Percentiles rank a stretch among this genome's conserved stretches.
These are phyloP conservation scores for Lentinula detonsa DNA, from an alignment of 768 basidiomycete species.

Conservation along the genomic window DNA sequence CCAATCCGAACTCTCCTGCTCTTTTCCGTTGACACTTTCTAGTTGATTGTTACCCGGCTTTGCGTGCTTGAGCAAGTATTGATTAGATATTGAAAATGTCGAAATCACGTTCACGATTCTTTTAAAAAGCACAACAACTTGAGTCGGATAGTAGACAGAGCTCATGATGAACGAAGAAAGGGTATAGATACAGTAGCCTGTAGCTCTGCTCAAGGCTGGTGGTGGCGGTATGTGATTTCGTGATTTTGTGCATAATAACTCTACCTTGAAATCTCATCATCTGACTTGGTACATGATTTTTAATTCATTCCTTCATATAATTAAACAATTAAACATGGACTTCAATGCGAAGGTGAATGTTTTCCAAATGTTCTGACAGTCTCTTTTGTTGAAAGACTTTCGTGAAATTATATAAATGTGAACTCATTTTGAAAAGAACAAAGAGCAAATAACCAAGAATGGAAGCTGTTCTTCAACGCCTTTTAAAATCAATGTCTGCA, in stretches of 20 bases:
- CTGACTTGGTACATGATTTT: no score
- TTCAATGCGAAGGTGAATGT: neutral
- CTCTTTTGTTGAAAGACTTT: neutral
- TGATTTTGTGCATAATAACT: neutral
- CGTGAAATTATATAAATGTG: neutral
- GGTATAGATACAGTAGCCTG: neutral
- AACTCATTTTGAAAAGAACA: neutral
- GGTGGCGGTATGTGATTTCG: neutral
- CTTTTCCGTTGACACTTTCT: slow-evolving; percentile 3
- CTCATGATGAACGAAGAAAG: slow-evolving; percentile 25
- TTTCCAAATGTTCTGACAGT: neutral
- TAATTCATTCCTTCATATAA: no score
- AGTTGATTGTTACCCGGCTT: slow-evolving; percentile 2
- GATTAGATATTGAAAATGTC: slow-evolving; percentile 62
- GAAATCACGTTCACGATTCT: slow-evolving; percentile 66
- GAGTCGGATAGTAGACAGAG: slow-evolving; percentile 45
- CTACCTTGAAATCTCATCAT: no score
- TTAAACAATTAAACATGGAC: no score
- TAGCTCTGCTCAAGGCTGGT: neutral
- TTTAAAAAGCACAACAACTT: slow-evolving; percentile 55
- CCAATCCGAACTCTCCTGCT: neutral
- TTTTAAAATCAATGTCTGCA: neutral
- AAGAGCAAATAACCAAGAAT: neutral
- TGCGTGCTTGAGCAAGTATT: slow-evolving; percentile 39
- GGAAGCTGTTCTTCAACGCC: neutral